Conservation (phyloP, 352 stramenopile species). For the Phytophthora boehmeriae region DNA sequence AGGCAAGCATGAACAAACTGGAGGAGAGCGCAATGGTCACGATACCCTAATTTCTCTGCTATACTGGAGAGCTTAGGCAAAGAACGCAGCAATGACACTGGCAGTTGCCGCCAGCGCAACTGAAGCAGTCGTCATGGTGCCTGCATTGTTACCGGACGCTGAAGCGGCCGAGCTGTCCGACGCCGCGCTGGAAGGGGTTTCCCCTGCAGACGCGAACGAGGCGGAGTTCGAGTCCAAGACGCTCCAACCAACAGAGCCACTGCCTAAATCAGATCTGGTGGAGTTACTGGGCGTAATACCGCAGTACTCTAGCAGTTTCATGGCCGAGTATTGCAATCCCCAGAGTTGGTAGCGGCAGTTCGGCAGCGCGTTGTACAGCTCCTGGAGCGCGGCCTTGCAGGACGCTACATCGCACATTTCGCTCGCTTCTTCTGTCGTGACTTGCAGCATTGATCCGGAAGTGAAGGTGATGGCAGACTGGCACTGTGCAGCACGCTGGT, state of each 20-base stretch:
- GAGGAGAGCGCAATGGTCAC: background rate
- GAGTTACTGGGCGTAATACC: constrained; percentile 48
- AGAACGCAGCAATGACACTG: constrained; percentile 33
- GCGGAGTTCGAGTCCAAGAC: constrained; percentile 20
- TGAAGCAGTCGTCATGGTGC: constrained; percentile 14
- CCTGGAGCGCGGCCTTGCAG: constrained; percentile 58
- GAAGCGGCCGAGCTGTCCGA: constrained; percentile 22
- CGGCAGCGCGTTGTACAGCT: constrained; percentile 63
- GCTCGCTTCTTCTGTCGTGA: constrained; percentile 39
- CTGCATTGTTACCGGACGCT: constrained; percentile 16
- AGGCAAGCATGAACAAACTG: constrained; percentile 14
- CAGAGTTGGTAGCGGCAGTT: constrained; percentile 65
- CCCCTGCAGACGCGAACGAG: constrained; percentile 45
- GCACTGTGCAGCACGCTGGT: constrained; percentile 61
- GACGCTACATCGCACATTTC: constrained; percentile 49
- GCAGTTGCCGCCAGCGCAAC: constrained; percentile 26
- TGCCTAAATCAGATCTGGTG: constrained; percentile 20
- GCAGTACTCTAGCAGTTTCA: constrained; percentile 54
- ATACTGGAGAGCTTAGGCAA: constrained; percentile 23
- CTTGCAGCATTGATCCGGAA: constrained; percentile 50
- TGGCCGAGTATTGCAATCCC: constrained; percentile 47
- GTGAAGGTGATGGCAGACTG: constrained; percentile 35
- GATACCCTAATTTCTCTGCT: background rate
- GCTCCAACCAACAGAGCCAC: constrained; percentile 30
- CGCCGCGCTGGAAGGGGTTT: constrained; percentile 29